Percentiles rank a stretch among this genome's conserved stretches.
phyloP scores from a whole-genome alignment of 345 rosid species.

The Murraya koenigii region DNA sequence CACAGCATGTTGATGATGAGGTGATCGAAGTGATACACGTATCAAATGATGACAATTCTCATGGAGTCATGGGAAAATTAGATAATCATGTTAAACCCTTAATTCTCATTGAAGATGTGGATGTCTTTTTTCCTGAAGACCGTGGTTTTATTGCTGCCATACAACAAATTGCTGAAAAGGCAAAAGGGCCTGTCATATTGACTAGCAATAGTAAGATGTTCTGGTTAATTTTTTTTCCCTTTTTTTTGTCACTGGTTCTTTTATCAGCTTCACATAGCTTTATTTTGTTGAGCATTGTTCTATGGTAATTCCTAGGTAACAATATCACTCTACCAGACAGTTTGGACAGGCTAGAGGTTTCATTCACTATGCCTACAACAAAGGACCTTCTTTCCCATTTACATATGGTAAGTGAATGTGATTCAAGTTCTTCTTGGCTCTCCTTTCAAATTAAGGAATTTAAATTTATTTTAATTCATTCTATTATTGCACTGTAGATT shows the following conservation, averaged over 20 bases:
- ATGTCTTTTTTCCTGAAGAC: constrained; percentile 77
- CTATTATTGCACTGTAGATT: constrained; percentile 42
- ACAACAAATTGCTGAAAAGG: constrained; percentile 82
- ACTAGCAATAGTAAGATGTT: constrained; percentile 75
- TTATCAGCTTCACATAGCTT: constrained; percentile 2
- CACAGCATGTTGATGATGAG: constrained; percentile 24
- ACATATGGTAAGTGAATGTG: constrained; percentile 37
- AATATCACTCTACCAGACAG: constrained; percentile 67
- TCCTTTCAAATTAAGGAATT: constrained; percentile 8
- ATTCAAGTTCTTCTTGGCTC: constrained; percentile 18
- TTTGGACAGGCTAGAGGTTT: constrained; percentile 59
- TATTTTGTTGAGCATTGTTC: constrained; percentile 11
- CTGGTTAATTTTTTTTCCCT: constrained; percentile 13
- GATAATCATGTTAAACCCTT: constrained; percentile 51
- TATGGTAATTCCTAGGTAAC: constrained; percentile 46
- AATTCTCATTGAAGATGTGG: constrained; percentile 94
- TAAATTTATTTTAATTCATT: constrained; percentile 22
- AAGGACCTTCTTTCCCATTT: constrained; percentile 60
- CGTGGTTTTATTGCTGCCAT: constrained; percentile 85
- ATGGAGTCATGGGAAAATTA: constrained; percentile 24
- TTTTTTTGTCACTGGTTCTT: not conserved
- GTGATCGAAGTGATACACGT: constrained; percentile 36
- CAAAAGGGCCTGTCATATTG: constrained; percentile 84
- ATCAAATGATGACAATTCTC: constrained; percentile 32
- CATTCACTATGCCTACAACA: constrained; percentile 51